phyloP scores from a whole-genome alignment of 2,329 filamentous ascomycete species.

The Epicoccum nigrum region DNA sequence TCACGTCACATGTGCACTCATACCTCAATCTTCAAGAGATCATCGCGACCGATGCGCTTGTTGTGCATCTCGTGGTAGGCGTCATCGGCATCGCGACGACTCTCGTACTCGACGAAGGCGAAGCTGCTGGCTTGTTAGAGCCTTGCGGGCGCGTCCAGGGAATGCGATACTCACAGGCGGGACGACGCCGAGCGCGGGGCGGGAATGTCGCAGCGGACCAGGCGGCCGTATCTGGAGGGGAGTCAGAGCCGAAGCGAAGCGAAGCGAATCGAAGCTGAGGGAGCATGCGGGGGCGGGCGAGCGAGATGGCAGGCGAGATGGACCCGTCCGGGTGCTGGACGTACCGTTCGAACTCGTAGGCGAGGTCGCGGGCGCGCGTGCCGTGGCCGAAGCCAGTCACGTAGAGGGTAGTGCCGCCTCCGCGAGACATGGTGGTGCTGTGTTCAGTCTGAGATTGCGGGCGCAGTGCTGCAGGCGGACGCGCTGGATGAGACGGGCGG shows the following conservation, averaged over 20 bases:
- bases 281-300: constrained; percentile 4
- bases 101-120: constrained; percentile 99
- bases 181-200: constrained; percentile 92
- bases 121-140: constrained; percentile 67
- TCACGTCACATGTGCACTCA: constrained; percentile 32
- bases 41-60: constrained; percentile 95
- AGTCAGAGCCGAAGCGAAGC: constrained; percentile 49
- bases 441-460: constrained; percentile 10
- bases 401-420: constrained; percentile 91
- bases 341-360: constrained; percentile 99
- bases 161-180: constrained; percentile 80
- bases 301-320: constrained; percentile 8
- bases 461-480: constrained; percentile 19
- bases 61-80: constrained; percentile 99
- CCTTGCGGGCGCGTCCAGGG: constrained; percentile 2
- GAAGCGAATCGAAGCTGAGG: constrained; percentile 39
- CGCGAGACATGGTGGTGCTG: constrained; percentile 75
- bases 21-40: constrained; percentile 97
- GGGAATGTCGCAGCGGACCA: constrained; percentile 98
- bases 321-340: constrained; percentile 52
- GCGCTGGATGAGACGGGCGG: constrained; percentile 22
- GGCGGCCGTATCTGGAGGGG: constrained; percentile 83
- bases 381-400: constrained; percentile 99
- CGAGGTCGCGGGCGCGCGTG: constrained; percentile 97
- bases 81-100: constrained; percentile 96